These are phyloP conservation scores for Celoporthe dispersa DNA, from an alignment of 2,329 filamentous ascomycete genomes.

Conservation along the genomic window DNA sequence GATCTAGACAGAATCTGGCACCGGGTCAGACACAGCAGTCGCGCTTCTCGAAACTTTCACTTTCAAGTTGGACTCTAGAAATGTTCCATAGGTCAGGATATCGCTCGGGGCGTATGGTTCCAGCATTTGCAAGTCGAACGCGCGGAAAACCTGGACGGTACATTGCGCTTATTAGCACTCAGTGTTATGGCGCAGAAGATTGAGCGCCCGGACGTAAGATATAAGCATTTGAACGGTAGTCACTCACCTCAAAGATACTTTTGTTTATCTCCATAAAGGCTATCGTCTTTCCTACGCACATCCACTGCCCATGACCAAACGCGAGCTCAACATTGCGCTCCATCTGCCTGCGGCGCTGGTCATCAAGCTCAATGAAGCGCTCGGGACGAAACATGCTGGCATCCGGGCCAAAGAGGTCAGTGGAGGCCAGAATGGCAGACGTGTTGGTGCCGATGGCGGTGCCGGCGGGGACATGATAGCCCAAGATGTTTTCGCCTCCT, in stretches of 20 bases:
- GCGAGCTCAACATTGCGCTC: slow-evolving; percentile 42
- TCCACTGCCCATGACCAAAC: slow-evolving; percentile 45
- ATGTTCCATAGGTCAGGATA: not conserved
- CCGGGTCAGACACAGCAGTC: not conserved
- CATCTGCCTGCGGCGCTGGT: slow-evolving; percentile 37
- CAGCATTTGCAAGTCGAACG: slow-evolving; percentile 18
- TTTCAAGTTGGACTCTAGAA: slow-evolving; percentile 7
- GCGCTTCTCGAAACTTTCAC: slow-evolving; percentile 5
- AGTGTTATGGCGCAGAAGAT: no score
- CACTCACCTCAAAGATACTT: slow-evolving; percentile 44
- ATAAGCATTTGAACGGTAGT: no score
- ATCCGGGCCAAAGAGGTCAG: slow-evolving; percentile 48
- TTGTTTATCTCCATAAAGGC: slow-evolving; percentile 50
- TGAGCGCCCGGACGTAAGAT: no score
- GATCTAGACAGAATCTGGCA: not conserved
- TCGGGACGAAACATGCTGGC: slow-evolving; percentile 64
- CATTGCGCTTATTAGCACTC: no score
- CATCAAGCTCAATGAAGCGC: slow-evolving; percentile 58
- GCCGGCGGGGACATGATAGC: slow-evolving; percentile 13
- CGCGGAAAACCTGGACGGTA: not conserved
- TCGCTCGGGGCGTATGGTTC: slow-evolving; percentile 1
- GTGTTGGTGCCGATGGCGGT: slow-evolving; percentile 20
- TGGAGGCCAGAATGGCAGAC: slow-evolving; percentile 12
- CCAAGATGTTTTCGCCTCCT: slow-evolving; percentile 13
- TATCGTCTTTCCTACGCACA: slow-evolving; percentile 49